Percentiles rank a stretch among this genome's conserved stretches.
phyloP scores from a whole-genome alignment of 495 filamentous ascomycete species.

The Friedmanniomyces simplex region DNA sequence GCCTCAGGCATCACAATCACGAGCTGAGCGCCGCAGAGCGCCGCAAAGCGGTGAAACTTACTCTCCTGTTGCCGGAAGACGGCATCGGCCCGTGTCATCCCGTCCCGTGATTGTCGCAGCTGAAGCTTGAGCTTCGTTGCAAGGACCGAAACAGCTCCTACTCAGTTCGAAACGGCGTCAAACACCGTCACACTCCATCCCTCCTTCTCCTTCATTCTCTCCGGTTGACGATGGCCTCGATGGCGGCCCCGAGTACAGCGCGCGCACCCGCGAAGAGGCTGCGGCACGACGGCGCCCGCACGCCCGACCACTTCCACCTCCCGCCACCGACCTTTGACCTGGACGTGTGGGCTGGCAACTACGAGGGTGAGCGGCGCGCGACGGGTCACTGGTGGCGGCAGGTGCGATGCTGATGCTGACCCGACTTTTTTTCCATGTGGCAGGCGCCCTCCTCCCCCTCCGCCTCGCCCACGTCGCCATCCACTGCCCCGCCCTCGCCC shows the following conservation, averaged over 20 bases:
- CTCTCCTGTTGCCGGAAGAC: too few relatives aligned
- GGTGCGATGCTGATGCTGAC: background rate
- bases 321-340: constrained; percentile 76
- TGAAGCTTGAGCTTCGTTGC: too few relatives aligned
- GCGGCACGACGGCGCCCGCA: background rate
- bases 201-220: too few relatives aligned
- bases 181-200: too few relatives aligned
- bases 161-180: too few relatives aligned
- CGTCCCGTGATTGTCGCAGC: too few relatives aligned
- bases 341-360: constrained; percentile 84
- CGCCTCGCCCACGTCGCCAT: constrained; percentile 69
- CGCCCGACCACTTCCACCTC: background rate
- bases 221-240: background rate
- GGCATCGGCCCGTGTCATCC: too few relatives aligned
- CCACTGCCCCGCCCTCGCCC: constrained; percentile 61
- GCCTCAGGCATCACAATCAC: too few relatives aligned
- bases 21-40: too few relatives aligned
- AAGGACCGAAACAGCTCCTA: too few relatives aligned
- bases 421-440: background rate
- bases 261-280: background rate
- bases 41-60: too few relatives aligned
- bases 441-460: constrained; percentile 67
- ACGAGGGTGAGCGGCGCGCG: constrained; percentile 52
- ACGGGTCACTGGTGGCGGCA: too few relatives aligned
- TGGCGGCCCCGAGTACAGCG: background rate